Conservation (phyloP, 192 early-diverging fungal species). For the Gorgonomyces haynaldii region DNA sequence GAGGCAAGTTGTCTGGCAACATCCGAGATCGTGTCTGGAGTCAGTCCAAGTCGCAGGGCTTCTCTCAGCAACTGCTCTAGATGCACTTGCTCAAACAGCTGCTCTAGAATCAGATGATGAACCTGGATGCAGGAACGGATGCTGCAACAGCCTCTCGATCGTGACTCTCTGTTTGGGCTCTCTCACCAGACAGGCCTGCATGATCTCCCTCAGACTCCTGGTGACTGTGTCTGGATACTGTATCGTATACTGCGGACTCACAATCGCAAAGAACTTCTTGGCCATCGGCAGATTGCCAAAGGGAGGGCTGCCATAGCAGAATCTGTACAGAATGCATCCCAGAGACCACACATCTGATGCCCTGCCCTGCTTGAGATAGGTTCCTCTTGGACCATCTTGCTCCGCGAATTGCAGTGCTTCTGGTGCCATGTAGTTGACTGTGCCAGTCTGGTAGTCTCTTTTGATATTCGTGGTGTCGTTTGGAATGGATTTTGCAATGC, state of each 20-base stretch:
- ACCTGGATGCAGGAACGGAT: conserved; percentile 17
- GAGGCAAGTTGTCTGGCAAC: too few relatives aligned
- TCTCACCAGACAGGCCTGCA: conserved; percentile 59
- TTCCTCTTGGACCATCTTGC: conserved; percentile 8
- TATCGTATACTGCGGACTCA: conserved; percentile 56
- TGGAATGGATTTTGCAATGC: conserved; percentile 87
- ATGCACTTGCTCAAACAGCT: too few relatives aligned
- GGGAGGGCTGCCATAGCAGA: conserved; percentile 76
- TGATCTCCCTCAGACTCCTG: conserved; percentile 30
- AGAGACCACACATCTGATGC: conserved; percentile 83
- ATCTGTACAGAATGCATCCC: conserved; percentile 86
- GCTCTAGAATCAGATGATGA: too few relatives aligned
- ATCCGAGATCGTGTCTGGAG: too few relatives aligned
- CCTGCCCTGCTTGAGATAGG: conserved; percentile 48
- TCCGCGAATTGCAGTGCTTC: conserved; percentile 58
- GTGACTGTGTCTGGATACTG: conserved; percentile 42
- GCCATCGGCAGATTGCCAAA: conserved; percentile 58
- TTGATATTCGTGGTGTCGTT: conserved; percentile 93
- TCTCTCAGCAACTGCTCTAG: too few relatives aligned
- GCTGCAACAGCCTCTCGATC: conserved; percentile 52
- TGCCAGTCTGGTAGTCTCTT: conserved; percentile 75
- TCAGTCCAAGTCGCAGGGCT: too few relatives aligned
- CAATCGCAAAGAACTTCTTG: conserved; percentile 62
- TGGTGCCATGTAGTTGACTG: conserved; percentile 92
- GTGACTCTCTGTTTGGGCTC: conserved; percentile 52